A percentile compares a stretch with the other conserved stretches of the same genome.
phyloP scores from a whole-genome alignment of 2,329 filamentous ascomycete species.

The Whalleya microplaca region DNA sequence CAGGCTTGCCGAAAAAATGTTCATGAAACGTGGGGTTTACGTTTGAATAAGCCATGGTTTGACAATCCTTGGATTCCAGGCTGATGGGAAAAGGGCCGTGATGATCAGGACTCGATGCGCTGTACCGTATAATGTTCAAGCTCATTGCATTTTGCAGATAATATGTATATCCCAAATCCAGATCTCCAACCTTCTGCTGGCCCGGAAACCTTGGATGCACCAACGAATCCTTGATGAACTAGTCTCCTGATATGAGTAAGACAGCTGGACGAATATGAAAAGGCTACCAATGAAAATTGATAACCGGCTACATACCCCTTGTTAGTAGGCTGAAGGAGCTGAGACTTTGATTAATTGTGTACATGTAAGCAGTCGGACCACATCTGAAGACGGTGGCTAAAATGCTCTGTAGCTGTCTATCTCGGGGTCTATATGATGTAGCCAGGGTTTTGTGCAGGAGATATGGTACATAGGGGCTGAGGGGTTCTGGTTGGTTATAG shows the following conservation, averaged over 20 bases:
- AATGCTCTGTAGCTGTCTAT: not conserved
- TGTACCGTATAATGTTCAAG: not conserved
- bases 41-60: conserved; percentile 9
- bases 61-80: conserved; percentile 3
- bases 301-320: conserved; percentile 14
- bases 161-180: not conserved
- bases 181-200: conserved; percentile 4
- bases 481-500: not conserved
- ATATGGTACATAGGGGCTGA: not conserved
- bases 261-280: conserved; percentile 25
- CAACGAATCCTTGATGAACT: conserved; percentile 10
- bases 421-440: not conserved
- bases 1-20: conserved; percentile 19
- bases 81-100: not conserved
- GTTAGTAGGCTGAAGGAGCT: conserved; percentile 26
- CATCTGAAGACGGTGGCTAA: not conserved
- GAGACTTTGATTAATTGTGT: conserved; percentile 4
- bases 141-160: conserved; percentile 2
- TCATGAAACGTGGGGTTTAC: conserved; percentile 28
- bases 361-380: not conserved
- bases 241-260: conserved; percentile 15
- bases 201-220: conserved; percentile 11
- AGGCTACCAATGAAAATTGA: conserved; percentile 24
- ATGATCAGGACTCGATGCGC: not conserved
- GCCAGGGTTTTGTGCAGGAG: not conserved